Conservation (phyloP, 805 yeast species). For the Blastobotrys mokoenaii region DNA sequence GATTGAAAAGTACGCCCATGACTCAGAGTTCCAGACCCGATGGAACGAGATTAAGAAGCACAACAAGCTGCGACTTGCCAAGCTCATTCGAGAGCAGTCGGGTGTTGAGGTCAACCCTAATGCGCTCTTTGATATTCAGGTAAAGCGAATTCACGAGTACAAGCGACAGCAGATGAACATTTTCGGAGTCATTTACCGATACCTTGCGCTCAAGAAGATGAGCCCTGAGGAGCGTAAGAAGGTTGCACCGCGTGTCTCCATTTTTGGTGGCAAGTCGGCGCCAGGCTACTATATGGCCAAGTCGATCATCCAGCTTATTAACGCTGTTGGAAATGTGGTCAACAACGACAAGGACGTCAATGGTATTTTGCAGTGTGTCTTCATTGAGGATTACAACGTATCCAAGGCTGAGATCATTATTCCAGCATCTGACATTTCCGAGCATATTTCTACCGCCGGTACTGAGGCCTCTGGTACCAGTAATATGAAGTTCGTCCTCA, state of each 20-base stretch:
- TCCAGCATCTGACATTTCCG: conserved; percentile 86
- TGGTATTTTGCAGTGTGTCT: conserved; percentile 74
- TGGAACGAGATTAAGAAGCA: conserved; percentile 67
- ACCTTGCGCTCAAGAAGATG: conserved; percentile 64
- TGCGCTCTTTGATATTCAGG: conserved; percentile 83
- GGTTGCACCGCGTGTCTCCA: conserved; percentile 65
- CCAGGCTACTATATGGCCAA: conserved; percentile 98
- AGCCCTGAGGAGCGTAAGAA: conserved; percentile 52
- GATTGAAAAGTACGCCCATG: conserved; percentile 59
- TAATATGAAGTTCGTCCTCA: conserved; percentile 89
- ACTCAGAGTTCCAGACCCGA: conserved; percentile 51
- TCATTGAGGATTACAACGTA: conserved; percentile 87
- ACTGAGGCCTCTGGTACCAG: conserved; percentile 96
- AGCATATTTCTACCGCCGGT: conserved; percentile 95
- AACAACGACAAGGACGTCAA: conserved; percentile 70
- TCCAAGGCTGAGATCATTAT: conserved; percentile 86
- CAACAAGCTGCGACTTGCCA: conserved; percentile 63
- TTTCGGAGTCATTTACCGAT: conserved; percentile 80
- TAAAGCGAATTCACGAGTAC: conserved; percentile 91
- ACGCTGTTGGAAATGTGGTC: conserved; percentile 70
- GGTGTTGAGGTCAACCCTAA: conserved; percentile 61
- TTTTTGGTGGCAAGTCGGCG: conserved; percentile 93
- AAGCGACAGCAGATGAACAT: conserved; percentile 92
- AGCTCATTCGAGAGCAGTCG: conserved; percentile 46
- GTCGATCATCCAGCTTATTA: conserved; percentile 76